These are phyloP conservation scores for Blastomyces gilchristii DNA, from an alignment of 2,329 filamentous ascomycete genomes.

Conservation along the genomic window DNA sequence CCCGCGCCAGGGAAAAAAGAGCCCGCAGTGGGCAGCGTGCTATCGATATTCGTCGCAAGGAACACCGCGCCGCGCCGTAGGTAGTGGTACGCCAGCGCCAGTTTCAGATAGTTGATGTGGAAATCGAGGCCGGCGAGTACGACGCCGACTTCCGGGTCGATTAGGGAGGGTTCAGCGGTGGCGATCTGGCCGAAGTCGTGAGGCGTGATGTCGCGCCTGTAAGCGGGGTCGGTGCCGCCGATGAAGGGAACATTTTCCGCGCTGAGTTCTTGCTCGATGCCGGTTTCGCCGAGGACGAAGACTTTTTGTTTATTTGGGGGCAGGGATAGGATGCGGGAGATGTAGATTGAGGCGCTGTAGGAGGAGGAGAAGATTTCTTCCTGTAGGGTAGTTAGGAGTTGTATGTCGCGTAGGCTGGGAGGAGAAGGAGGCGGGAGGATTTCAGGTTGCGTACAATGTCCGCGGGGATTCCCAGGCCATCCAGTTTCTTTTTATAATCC, in stretches of 20 bases:
- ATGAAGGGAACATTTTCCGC: slow-evolving; percentile 70
- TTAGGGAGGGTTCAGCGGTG: slow-evolving; percentile 53
- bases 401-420: background rate
- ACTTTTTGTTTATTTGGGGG: slow-evolving; percentile 78
- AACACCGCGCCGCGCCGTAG: slow-evolving; percentile 69
- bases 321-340: slow-evolving; percentile 78
- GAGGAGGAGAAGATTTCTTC: slow-evolving; percentile 95
- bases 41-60: slow-evolving; percentile 87
- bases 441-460: slow-evolving; percentile 43
- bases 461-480: slow-evolving; percentile 66
- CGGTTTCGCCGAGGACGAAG: slow-evolving; percentile 81
- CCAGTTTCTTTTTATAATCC: slow-evolving; percentile 89
- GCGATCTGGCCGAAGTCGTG: slow-evolving; percentile 74
- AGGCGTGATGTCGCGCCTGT: slow-evolving; percentile 65
- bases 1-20: slow-evolving; percentile 88
- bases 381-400: slow-evolving; percentile 24
- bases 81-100: slow-evolving; percentile 76
- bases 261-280: slow-evolving; percentile 79
- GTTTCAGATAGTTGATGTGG: slow-evolving; percentile 90
- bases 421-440: background rate
- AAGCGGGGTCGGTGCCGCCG: slow-evolving; percentile 73
- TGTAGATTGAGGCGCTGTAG: slow-evolving; percentile 93
- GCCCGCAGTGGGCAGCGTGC: slow-evolving; percentile 71
- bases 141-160: slow-evolving; percentile 82
- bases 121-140: slow-evolving; percentile 89